Percentiles rank a stretch among this genome's conserved stretches.
Conservation (phyloP, 2,329 filamentous ascomycete species). For the Helotiales sp. region DNA sequence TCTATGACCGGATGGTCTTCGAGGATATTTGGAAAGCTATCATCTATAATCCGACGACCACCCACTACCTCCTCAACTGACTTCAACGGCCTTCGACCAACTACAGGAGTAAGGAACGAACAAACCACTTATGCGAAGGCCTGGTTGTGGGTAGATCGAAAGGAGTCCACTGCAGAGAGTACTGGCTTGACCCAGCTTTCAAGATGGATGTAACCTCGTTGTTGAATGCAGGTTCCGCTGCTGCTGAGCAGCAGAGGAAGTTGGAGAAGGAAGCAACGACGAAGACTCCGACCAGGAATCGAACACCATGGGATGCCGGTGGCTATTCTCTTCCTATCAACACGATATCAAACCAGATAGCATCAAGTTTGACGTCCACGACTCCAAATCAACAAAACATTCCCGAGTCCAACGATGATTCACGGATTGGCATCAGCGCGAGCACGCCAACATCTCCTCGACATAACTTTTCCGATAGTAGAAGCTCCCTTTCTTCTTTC, state of each 20-base stretch:
- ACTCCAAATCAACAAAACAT: conserved; percentile 17
- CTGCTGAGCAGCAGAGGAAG: conserved; percentile 31
- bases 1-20: conserved; percentile 20
- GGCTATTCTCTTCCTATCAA: conserved; percentile 38
- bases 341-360: conserved; percentile 17
- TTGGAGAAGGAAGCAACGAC: conserved; percentile 17
- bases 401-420: conserved; percentile 24
- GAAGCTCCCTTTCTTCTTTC: conserved; percentile 35
- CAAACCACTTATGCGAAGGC: not conserved
- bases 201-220: conserved; percentile 37
- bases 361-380: not conserved
- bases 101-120: not conserved
- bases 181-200: conserved; percentile 4
- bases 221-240: conserved; percentile 31
- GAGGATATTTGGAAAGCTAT: conserved; percentile 22
- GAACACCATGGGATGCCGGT: conserved; percentile 38
- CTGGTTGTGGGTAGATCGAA: too few species aligned
- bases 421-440: conserved; percentile 4
- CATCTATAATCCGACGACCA: conserved; percentile 23
- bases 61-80: not conserved
- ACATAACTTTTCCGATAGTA: conserved; percentile 36
- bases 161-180: not conserved
- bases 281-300: conserved; percentile 26
- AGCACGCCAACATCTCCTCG: conserved; percentile 24
- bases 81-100: not conserved